Conservation (phyloP, 129 eudicot species). For the Kitagawia praeruptora region DNA sequence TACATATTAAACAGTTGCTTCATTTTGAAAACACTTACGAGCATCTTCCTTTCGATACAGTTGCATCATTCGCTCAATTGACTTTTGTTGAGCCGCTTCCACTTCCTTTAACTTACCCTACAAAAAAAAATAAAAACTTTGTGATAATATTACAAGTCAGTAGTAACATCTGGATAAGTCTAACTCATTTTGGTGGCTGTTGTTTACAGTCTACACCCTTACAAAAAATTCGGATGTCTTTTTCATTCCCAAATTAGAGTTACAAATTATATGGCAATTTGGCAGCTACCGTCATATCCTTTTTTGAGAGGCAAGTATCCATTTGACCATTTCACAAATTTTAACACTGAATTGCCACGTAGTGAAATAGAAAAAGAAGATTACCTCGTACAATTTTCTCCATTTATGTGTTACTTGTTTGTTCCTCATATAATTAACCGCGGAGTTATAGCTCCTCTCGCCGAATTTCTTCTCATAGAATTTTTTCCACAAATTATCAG, state of each 20-base stretch:
- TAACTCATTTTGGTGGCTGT: not conserved
- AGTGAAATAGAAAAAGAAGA: too few species aligned
- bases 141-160: not conserved
- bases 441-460: constrained; percentile 22
- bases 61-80: constrained; percentile 55
- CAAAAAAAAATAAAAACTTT: not conserved
- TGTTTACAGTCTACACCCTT: not conserved
- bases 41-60: constrained; percentile 54
- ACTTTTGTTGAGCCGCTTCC: constrained; percentile 45
- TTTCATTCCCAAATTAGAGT: not conserved
- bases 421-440: constrained; percentile 53
- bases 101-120: not conserved
- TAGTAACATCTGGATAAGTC: not conserved
- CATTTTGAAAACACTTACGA: constrained; percentile 36
- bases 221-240: not conserved
- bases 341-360: too few species aligned
- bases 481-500: constrained; percentile 78
- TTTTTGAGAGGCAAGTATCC: too few species aligned
- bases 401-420: too few species aligned
- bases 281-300: not conserved
- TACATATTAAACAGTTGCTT: not conserved
- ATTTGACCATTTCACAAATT: too few species aligned
- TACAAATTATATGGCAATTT: not conserved
- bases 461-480: constrained; percentile 56
- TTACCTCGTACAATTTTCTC: too few species aligned